Evolutionary conservation across 441 rosid genomes (phyloP).

Genomic region (Euphorbia corollata): DNA sequence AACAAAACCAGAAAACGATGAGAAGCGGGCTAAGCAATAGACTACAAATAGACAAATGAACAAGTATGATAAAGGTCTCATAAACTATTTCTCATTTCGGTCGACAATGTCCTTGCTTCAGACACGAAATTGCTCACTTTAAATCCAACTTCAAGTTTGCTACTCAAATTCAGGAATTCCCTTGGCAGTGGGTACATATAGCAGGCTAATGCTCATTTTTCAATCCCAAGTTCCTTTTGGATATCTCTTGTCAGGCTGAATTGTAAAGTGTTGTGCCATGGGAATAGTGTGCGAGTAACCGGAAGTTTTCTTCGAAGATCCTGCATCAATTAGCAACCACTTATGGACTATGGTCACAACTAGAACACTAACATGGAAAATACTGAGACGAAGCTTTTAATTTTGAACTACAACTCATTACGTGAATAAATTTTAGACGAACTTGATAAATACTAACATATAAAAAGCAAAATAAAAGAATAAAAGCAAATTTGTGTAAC

Average conservation of each 20-base stretch:
- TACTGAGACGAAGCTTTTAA: background rate
- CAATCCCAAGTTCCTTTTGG: slow-evolving; percentile 75
- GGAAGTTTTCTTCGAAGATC: slow-evolving; percentile 95
- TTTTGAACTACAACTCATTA: background rate
- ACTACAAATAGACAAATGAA: background rate
- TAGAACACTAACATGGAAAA: background rate
- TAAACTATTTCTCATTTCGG: background rate
- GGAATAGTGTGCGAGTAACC: slow-evolving; percentile 83
- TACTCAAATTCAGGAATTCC: background rate
- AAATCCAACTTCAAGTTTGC: slow-evolving; percentile 9
- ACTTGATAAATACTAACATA: background rate
- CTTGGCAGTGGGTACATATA: background rate
- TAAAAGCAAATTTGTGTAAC: background rate
- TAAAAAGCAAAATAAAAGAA: background rate
- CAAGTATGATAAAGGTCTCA: background rate
- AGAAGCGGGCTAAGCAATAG: background rate
- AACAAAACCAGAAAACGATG: too few species aligned
- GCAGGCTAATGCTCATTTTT: slow-evolving; percentile 33
- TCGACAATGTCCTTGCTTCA: background rate
- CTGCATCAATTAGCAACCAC: slow-evolving; percentile 30
- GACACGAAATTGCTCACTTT: slow-evolving; percentile 4
- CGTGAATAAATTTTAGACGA: background rate
- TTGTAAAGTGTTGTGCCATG: slow-evolving; percentile 87
- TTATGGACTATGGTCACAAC: background rate
- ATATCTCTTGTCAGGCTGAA: slow-evolving; percentile 91